Percentiles rank a stretch among this genome's conserved stretches.
Evolutionary conservation across 352 stramenopile genomes (phyloP).

Genomic region (Thalassiosira delicatula): DNA sequence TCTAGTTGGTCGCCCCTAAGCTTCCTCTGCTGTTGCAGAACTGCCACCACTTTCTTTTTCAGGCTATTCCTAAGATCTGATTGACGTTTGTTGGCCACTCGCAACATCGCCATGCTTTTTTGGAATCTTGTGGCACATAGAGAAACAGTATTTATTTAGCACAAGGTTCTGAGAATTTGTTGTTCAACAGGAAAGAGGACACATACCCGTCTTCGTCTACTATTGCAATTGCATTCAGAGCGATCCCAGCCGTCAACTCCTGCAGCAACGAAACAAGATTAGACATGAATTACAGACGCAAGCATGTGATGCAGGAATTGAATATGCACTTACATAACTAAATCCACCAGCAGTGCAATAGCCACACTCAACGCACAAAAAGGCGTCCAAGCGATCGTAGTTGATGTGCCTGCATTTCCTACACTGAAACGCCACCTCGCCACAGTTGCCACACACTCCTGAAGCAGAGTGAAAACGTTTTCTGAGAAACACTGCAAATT

Average conservation of each 20-base stretch:
- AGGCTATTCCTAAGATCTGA: constrained; percentile 67
- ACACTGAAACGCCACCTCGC: constrained; percentile 88
- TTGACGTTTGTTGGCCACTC: constrained; percentile 66
- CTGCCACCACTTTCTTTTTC: constrained; percentile 63
- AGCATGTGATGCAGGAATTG: too few relatives aligned
- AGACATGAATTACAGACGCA: too few relatives aligned
- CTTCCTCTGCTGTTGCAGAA: constrained; percentile 45
- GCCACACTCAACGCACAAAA: constrained; percentile 89
- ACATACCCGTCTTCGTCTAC: constrained; percentile 70
- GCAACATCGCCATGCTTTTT: constrained; percentile 69
- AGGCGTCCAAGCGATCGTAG: constrained; percentile 88
- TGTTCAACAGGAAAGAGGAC: background rate
- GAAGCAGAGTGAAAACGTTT: background rate
- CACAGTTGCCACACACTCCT: constrained; percentile 87
- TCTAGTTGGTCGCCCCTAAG: constrained; percentile 41
- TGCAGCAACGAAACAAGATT: too few relatives aligned
- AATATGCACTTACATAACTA: too few relatives aligned
- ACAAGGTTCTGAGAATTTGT: background rate
- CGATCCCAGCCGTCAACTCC: constrained; percentile 77
- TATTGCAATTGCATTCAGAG: constrained; percentile 83
- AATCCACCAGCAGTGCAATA: constrained; percentile 87
- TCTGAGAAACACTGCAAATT: constrained; percentile 11
- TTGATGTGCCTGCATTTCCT: constrained; percentile 87
- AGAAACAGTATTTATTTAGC: background rate
- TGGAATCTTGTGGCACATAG: constrained; percentile 44